Evolutionary conservation across 139 green algal species (phyloP), one percentile per base, ranked within the genome.

Genomic region (Yamagishiella unicocca): DNA sequence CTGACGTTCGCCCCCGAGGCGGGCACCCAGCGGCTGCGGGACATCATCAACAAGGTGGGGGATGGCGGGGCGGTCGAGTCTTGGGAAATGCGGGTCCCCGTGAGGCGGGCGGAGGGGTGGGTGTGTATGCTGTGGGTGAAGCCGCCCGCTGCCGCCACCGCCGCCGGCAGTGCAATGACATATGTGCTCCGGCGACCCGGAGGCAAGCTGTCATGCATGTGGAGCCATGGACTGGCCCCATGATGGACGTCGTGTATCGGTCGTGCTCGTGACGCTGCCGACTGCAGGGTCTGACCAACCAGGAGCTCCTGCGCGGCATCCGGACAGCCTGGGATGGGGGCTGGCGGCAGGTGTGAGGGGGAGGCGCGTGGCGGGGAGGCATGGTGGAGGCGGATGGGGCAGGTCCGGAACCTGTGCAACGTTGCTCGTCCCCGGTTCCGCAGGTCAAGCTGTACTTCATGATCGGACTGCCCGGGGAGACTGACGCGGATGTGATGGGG

Each of bases 1-100:
- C 88, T 97, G 5, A 97, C 94, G 2, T 97, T 97, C 88, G 94
- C 94, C 22, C 94, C 94, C 10, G 94, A 97, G 88, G 94, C 94
- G 6, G 94, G 94, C 54, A 97, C 94, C 1, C 89, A 96, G 91
- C 89, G 94, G 24, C 77, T 96, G 90, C 88, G 92, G 19, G 91
- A 95, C 92, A 93, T 96, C 92, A 94, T 96, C 73, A 96, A 96
- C 66, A 85, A 93, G 90, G 73, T 45, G 14, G 19, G n/a, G n/a
- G n/a, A n/a, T n/a, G n/a, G 53, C 19, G 19, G 21, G 53, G 53
- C 19, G 19, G 1, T 21, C 53, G 53, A 27, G n/a, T n/a, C n/a
- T n/a, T n/a, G n/a, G n/a, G n/a, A n/a, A n/a, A n/a, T n/a, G n/a
- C n/a, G n/a, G n/a, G n/a, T n/a, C n/a, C n/a, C n/a, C n/a, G n/a